Base-by-base conservation (phyloP, 495 filamentous ascomycete species). In the Trichoderma virens region DNA sequence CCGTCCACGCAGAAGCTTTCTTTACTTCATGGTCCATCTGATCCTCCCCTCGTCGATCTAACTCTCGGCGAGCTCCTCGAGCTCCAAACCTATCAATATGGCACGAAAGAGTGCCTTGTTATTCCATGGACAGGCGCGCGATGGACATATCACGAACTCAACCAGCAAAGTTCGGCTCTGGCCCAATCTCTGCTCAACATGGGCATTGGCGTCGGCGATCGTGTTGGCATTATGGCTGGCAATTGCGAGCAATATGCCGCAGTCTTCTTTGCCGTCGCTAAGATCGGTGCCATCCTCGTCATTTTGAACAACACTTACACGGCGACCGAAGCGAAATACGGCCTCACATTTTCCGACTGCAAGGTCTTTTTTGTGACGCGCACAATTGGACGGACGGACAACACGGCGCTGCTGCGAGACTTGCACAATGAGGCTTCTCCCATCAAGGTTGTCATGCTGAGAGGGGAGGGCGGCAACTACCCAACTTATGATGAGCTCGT, bases 221-320 rank as follows among this genome's bases (percentile, higher is more conserved):
- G 86, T 2, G 76, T 90, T 23, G 87, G 84, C 35, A 83, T 90
- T 59, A 87, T 89, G 84, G 84, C 86, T 2, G 87, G 87, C 3
- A 89, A 90, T 70, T 89, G 86, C 70, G 86, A 87, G 67, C 83
- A 86, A 71, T 90, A 88, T 67, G 85, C 85, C 35, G 79, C 84
- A 0, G 77, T 89, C 20, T 87, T 90, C 75, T 90, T 90, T 65
- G 86, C 85, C 1, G 84, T 85, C 32, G 80, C 83, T 2, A 76
- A 83, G 18, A 83, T 90, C n/a, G 86, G 86, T 18, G 86, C 83
- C 32, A 84, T 87, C 25, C 71, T 88, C 54, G 86, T 90, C 5
- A 87, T 88, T 32, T 74, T 89, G 67, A 89, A 90, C 74, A 88
- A 88, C 74, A 90, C 85, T 0, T 89, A 90, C 68, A 90, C 86